Evolutionary conservation across 2,329 filamentous ascomycete species (phyloP), one percentile per base, ranked within the genome.

Genomic region (Sporothrix brasiliensis): DNA sequence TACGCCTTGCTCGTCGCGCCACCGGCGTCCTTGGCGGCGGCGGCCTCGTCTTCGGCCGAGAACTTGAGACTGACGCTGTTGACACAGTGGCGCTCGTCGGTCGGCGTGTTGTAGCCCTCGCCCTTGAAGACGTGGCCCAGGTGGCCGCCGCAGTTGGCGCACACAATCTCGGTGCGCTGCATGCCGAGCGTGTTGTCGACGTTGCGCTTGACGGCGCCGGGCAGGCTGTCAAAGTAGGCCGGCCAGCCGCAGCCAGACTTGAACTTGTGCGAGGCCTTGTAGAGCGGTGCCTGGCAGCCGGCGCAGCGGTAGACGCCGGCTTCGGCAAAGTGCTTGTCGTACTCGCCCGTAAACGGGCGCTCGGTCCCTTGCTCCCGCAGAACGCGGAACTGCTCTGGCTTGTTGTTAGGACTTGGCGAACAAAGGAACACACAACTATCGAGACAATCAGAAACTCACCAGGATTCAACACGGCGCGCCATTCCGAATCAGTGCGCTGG

Each of bases 191-290:
- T 84, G 63, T 81, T 83, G 80, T 99, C 95, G 73, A 89, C 88
- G 77, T 94, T 91, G 73, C 94, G 86, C 49, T 88, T 92, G 14
- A 99, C 93, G 0, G 94, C 94, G 2, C 93, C 94, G 0, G 95
- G 94, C 67, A 99, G 88, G 74, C 91, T 94, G 81, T 99, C 95
- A 79, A 94, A 99, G 82, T 98, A 99, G 14, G 95, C 95, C 0
- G 95, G 95, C 95, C 95, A 99, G 72, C 95, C 95, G 81, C 95
- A 99, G 54, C 93, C 93, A 21, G 92, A 96, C 80, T 92, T 92
- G 86, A 99, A 99, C 81, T 99, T 99, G 82, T 97, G 94, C 73
- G 86, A 86, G 39, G 95, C 94, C 80, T 90, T 94, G 87, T 99
- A 99, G 21, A 99, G 88, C 5, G 95, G 94, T 9, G 93, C 87